These are phyloP conservation scores for Wickerhamiella allomyrinae DNA, from an alignment of 805 yeast genomes.

Conservation along the genomic window DNA sequence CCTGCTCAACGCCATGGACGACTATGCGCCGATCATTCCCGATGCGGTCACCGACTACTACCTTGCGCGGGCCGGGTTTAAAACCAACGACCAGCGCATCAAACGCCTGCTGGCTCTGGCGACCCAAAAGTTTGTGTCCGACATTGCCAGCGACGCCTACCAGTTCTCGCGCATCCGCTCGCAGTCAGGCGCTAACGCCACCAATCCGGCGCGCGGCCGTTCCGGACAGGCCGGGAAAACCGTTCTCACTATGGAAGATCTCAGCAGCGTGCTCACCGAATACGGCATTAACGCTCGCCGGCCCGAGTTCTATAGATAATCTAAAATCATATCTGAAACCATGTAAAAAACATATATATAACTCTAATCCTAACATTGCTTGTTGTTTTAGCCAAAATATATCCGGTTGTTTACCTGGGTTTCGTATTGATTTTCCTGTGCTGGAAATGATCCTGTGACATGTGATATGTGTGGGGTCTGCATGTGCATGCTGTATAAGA, in stretches of 20 bases:
- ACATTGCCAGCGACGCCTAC: slow-evolving; percentile 91
- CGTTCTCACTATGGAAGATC: slow-evolving; percentile 82
- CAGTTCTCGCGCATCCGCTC: slow-evolving; percentile 89
- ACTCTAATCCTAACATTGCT: no score
- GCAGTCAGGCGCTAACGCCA: slow-evolving; percentile 66
- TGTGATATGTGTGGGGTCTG: no score
- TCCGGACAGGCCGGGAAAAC: slow-evolving; percentile 40
- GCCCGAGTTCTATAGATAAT: slow-evolving; percentile 82
- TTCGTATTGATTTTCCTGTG: no score
- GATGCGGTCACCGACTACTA: slow-evolving; percentile 94
- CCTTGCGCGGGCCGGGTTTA: slow-evolving; percentile 70
- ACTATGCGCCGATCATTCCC: slow-evolving; percentile 89
- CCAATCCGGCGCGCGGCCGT: slow-evolving; percentile 28
- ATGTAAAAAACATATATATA: no score
- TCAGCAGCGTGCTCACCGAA: slow-evolving; percentile 83
- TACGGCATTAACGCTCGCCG: slow-evolving; percentile 81
- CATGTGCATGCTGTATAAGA: slow-evolving; percentile 1
- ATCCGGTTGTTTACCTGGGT: no score
- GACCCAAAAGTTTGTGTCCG: slow-evolving; percentile 88
- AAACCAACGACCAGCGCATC: slow-evolving; percentile 59
- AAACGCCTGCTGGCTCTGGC: slow-evolving; percentile 84
- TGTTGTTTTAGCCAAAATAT: no score
- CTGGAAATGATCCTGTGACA: no score
- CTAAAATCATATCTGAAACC: neutral
- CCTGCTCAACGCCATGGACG: slow-evolving; percentile 78